These are phyloP conservation scores for Leonotis leonurus DNA, from an alignment of 257 asterid genomes.

Conservation along the genomic window DNA sequence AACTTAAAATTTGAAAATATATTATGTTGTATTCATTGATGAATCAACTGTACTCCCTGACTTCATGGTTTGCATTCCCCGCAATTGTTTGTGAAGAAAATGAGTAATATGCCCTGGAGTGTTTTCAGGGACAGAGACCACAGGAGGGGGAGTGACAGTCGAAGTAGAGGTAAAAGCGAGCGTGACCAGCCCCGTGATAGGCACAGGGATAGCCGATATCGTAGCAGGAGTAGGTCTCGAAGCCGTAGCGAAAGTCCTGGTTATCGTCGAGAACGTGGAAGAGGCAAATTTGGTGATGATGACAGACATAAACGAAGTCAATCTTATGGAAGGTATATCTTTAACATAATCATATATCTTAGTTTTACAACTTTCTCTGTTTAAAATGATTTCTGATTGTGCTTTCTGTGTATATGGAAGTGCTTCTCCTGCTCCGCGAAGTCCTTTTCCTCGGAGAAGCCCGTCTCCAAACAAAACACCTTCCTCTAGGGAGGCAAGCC, in stretches of 20 bases:
- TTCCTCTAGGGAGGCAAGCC: slow-evolving; percentile 57
- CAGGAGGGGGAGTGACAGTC: slow-evolving; percentile 65
- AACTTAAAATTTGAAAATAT: background rate
- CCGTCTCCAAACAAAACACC: slow-evolving; percentile 51
- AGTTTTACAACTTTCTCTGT: background rate
- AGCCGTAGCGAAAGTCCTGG: slow-evolving; percentile 69
- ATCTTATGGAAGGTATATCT: slow-evolving; percentile 59
- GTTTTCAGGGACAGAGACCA: slow-evolving; percentile 49
- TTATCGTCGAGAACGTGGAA: slow-evolving; percentile 58
- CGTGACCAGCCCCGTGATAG: slow-evolving; percentile 58
- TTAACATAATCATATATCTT: background rate
- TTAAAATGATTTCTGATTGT: slow-evolving; percentile 5
- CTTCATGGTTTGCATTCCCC: background rate
- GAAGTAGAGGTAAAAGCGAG: slow-evolving; percentile 64
- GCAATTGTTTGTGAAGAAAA: background rate
- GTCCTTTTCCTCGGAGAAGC: slow-evolving; percentile 62
- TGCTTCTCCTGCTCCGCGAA: slow-evolving; percentile 63
- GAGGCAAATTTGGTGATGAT: slow-evolving; percentile 64
- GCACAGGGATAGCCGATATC: slow-evolving; percentile 40
- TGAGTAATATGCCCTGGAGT: slow-evolving; percentile 34
- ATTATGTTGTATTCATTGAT: background rate
- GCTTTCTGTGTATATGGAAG: slow-evolving; percentile 19
- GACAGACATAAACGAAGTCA: slow-evolving; percentile 64
- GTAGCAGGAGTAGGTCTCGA: slow-evolving; percentile 43
- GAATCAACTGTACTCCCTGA: background rate